Evolutionary conservation across 2,329 filamentous ascomycete species (phyloP).

Genomic region (Trichophaea hybrida): DNA sequence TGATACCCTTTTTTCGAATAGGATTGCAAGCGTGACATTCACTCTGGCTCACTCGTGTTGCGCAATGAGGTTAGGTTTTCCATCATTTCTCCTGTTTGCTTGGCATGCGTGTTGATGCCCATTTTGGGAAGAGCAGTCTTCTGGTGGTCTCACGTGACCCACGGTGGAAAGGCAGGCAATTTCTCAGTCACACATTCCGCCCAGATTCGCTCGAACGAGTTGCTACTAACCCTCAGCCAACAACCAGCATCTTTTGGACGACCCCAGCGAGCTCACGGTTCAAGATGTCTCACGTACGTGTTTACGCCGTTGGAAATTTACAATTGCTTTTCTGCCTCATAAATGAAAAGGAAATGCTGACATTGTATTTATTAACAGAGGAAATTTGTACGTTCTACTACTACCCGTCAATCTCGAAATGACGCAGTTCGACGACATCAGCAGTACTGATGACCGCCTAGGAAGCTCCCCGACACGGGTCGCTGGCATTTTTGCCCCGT

Average conservation of each 20-base stretch:
- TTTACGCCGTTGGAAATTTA: background rate
- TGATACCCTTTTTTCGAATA: no score
- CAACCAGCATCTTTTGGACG: slow-evolving; percentile 2
- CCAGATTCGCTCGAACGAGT: background rate
- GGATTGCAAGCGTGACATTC: no score
- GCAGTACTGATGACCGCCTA: slow-evolving; percentile 24
- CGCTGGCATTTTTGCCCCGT: slow-evolving; percentile 70
- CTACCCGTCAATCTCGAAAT: background rate
- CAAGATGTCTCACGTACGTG: slow-evolving; percentile 27
- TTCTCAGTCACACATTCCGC: background rate
- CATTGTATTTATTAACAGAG: slow-evolving; percentile 16
- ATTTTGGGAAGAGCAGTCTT: no score
- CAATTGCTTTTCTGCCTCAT: no score
- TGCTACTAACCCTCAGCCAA: background rate
- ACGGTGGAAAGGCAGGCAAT: background rate
- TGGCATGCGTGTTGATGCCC: no score
- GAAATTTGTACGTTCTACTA: slow-evolving; percentile 26
- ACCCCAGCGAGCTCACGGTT: slow-evolving; percentile 11
- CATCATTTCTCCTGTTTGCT: no score
- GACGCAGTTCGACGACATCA: background rate
- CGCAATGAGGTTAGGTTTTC: no score
- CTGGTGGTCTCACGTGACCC: no score
- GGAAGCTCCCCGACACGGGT: slow-evolving; percentile 91
- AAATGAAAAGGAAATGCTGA: slow-evolving; percentile 5
- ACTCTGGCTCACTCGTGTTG: no score